These are phyloP conservation scores for Xerocomellus intermedius DNA, from an alignment of 768 basidiomycete species.

Conservation along the genomic window DNA sequence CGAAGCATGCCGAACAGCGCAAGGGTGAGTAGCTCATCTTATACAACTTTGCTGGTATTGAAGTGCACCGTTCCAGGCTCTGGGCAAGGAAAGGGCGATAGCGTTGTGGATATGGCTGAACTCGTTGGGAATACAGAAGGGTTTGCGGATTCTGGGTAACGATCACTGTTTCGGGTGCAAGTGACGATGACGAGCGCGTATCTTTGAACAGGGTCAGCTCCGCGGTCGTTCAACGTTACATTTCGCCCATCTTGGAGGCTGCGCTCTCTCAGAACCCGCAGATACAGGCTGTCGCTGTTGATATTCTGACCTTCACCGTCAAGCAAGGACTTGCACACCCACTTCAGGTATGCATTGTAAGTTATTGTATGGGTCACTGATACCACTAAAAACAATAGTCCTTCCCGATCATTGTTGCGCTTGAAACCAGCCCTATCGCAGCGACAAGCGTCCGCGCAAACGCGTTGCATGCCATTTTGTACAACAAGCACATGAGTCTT, in stretches of 20 bases:
- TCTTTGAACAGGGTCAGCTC: conserved; percentile 76
- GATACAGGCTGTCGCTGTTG: conserved; percentile 82
- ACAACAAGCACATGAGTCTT: conserved; percentile 86
- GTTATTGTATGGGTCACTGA: not conserved
- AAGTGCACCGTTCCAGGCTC: conserved; percentile 7
- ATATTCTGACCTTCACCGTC: conserved; percentile 89
- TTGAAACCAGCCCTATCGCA: conserved; percentile 78
- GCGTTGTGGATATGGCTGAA: conserved; percentile 84
- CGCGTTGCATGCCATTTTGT: conserved; percentile 75
- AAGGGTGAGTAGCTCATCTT: conserved; percentile 46
- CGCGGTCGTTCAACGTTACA: conserved; percentile 90
- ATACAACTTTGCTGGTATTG: not conserved
- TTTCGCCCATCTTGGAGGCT: conserved; percentile 76
- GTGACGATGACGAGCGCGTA: not conserved
- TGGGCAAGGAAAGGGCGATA: conserved; percentile 24
- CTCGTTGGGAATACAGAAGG: conserved; percentile 93
- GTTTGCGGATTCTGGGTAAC: conserved; percentile 96
- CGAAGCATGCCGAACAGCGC: conserved; percentile 70
- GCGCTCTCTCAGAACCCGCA: conserved; percentile 67
- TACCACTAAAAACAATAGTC: conserved; percentile 48
- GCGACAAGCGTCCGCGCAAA: conserved; percentile 71
- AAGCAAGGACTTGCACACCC: conserved; percentile 96
- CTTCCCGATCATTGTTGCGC: conserved; percentile 85
- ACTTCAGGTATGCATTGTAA: conserved; percentile 59
- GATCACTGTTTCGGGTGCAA: not conserved